These are phyloP conservation scores for Mycosphaerella sp. DNA, from an alignment of 2,329 filamentous ascomycete species.

Conservation along the genomic window DNA sequence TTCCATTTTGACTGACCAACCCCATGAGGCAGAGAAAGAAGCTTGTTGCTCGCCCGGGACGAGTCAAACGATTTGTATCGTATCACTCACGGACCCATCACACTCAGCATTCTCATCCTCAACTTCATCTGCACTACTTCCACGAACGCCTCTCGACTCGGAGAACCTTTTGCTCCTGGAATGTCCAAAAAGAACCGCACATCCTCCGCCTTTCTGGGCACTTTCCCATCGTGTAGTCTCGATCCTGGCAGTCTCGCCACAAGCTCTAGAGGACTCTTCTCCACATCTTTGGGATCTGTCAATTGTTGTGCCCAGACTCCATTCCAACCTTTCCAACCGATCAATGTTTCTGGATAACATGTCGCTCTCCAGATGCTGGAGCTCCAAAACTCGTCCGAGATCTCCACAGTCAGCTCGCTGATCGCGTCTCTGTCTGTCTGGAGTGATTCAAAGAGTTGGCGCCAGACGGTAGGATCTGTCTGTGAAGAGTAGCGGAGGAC, in stretches of 20 bases:
- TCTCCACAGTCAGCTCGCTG: slow-evolving; percentile 8
- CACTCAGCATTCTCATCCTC: slow-evolving; percentile 2
- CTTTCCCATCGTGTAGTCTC: neutral
- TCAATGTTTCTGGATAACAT: slow-evolving; percentile 6
- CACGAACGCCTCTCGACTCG: slow-evolving; percentile 10
- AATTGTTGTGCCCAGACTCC: slow-evolving; percentile 2
- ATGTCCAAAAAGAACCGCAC: slow-evolving; percentile 11
- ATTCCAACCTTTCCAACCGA: slow-evolving; percentile 7
- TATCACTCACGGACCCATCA: neutral
- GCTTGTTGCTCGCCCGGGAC: too few relatives aligned
- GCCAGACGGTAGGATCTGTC: slow-evolving; percentile 10
- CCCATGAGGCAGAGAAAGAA: too few relatives aligned
- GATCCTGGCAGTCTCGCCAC: slow-evolving; percentile 9
- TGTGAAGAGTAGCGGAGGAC: slow-evolving; percentile 5
- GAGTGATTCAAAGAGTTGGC: slow-evolving; percentile 5
- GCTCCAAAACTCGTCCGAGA: slow-evolving; percentile 11
- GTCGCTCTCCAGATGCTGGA: slow-evolving; percentile 1
- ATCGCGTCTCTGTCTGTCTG: slow-evolving; percentile 1
- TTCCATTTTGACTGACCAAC: too few relatives aligned
- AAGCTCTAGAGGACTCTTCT: slow-evolving; percentile 6
- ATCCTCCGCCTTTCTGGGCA: slow-evolving; percentile 7
- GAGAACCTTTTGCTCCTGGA: neutral
- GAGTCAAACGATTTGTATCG: neutral
- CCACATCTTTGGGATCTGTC: neutral
- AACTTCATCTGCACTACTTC: slow-evolving; percentile 10